Conservation (phyloP, 1,139 yeast genomes). For the Candida albicans region DNA sequence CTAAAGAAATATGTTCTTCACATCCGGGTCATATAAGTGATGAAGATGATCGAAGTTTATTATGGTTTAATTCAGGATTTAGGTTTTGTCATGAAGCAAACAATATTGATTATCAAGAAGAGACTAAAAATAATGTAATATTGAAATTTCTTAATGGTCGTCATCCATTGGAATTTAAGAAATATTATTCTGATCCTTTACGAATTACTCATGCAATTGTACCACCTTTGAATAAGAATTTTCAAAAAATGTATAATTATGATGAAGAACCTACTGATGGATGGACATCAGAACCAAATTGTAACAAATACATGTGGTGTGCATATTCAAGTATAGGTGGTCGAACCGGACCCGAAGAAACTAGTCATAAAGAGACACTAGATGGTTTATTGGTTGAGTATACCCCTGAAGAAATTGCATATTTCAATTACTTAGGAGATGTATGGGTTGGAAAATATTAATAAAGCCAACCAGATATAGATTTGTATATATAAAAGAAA, state of each 20-base stretch:
- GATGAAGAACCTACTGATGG: constrained; percentile 34
- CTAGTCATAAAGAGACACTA: constrained; percentile 19
- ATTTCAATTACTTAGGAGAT: constrained; percentile 34
- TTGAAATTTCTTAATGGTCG: constrained; percentile 20
- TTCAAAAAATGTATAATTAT: constrained; percentile 19
- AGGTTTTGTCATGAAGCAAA: constrained; percentile 27
- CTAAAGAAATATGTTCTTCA: constrained; percentile 36
- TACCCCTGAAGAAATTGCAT: constrained; percentile 21
- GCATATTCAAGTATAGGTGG: constrained; percentile 46
- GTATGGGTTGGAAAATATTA: constrained; percentile 30
- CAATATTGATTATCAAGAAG: constrained; percentile 24
- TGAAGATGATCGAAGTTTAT: constrained; percentile 28
- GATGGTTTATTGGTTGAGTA: constrained; percentile 28
- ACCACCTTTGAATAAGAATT: constrained; percentile 26
- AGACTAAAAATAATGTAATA: constrained; percentile 19
- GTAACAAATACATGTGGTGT: constrained; percentile 48
- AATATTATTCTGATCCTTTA: constrained; percentile 26
- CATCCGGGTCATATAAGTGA: constrained; percentile 41
- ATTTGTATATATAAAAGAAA: too few relatives aligned
- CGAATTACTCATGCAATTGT: constrained; percentile 29
- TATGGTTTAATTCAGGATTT: constrained; percentile 40
- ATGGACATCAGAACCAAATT: constrained; percentile 33
- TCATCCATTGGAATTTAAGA: constrained; percentile 20
- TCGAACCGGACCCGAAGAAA: constrained; percentile 18
- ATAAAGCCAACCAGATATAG: too few relatives aligned